These are phyloP conservation scores for Neurospora sp. DNA, from an alignment of 495 filamentous ascomycete genomes.

Conservation along the genomic window DNA sequence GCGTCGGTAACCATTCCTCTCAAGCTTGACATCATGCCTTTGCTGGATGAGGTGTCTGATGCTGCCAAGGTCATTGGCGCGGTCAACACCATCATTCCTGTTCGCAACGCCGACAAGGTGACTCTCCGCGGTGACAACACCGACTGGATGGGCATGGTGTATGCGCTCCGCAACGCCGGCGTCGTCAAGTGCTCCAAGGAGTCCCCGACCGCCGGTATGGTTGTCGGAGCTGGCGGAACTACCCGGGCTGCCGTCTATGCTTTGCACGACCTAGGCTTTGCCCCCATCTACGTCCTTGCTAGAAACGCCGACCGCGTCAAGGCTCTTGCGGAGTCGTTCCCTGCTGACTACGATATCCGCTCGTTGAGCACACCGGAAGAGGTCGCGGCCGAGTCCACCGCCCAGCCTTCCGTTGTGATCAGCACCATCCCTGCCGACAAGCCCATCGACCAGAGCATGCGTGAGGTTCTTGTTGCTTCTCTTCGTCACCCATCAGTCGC, in stretches of 20 bases:
- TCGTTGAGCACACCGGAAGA: slow-evolving; percentile 45
- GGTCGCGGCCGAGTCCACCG: slow-evolving; percentile 30
- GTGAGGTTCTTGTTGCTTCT: slow-evolving; percentile 52
- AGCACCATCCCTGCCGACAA: slow-evolving; percentile 86
- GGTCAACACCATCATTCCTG: slow-evolving; percentile 79
- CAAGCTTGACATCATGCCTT: slow-evolving; percentile 76
- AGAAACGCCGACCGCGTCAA: slow-evolving; percentile 58
- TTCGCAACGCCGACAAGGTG: slow-evolving; percentile 18
- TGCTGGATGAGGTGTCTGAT: slow-evolving; percentile 67
- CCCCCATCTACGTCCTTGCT: slow-evolving; percentile 79
- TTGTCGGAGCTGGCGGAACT: slow-evolving; percentile 86
- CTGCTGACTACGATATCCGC: slow-evolving; percentile 60
- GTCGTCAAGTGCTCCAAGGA: slow-evolving; percentile 30
- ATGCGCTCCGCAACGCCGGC: slow-evolving; percentile 65
- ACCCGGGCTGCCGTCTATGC: slow-evolving; percentile 87
- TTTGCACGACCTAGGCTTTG: slow-evolving; percentile 70
- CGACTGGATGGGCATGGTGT: slow-evolving; percentile 89
- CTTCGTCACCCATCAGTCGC: slow-evolving; percentile 38
- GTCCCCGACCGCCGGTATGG: slow-evolving; percentile 44
- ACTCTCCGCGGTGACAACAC: slow-evolving; percentile 81
- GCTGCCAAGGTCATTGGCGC: slow-evolving; percentile 81
- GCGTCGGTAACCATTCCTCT: slow-evolving; percentile 93
- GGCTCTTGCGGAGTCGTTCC: slow-evolving; percentile 61
- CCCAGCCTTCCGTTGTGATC: slow-evolving; percentile 61
- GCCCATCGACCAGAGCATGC: slow-evolving; percentile 65